Base-by-base conservation (phyloP, 495 filamentous ascomycete genomes). In the Lindgomyces ingoldianus region DNA sequence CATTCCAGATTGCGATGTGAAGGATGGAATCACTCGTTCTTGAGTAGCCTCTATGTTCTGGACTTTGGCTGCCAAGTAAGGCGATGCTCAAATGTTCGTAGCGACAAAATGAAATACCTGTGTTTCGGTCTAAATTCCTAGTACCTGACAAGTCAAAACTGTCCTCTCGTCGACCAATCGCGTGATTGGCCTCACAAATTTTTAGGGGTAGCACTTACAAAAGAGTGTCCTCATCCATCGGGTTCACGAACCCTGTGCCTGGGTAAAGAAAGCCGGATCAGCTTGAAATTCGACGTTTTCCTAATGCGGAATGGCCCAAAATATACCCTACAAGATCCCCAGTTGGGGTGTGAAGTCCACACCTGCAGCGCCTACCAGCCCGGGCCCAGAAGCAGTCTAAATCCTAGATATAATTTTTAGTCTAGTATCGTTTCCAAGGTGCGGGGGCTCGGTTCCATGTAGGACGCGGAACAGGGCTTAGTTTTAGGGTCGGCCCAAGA, bases 1-100 rank as follows among this genome's bases (percentile, higher is more conserved):
- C 8, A 57, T 69, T 29, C 66, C 60, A 4, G 62, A 62, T 14
- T 56, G 42, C 26, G 66, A 65, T 53, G 50, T 21, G 1, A 69
- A 18, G 19, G 66, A 69, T 57, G 66, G 66, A 4, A 47, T 67
- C 22, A 62, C 62, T 12, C 24, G 61, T 4, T 42, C 14, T 41
- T 46, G 19, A 22, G 12, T n/a, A n/a, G n/a, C n/a, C n/a, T n/a
- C n/a, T n/a, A n/a, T n/a, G n/a, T n/a, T n/a, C n/a, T n/a, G n/a
- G n/a, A n/a, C n/a, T n/a, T n/a, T n/a, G n/a, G n/a, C n/a, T n/a
- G n/a, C n/a, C n/a, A n/a, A n/a, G n/a, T n/a, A n/a, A n/a, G n/a
- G n/a, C n/a, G n/a, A n/a, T n/a, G n/a, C n/a, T n/a, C n/a, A n/a
- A n/a, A n/a, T n/a, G n/a, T n/a, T n/a, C n/a, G n/a, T n/a, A n/a